Percentiles rank a stretch among this genome's conserved stretches.
Conservation (phyloP, 164 flowering plant genomes). For the Tinospora cordifolia region DNA sequence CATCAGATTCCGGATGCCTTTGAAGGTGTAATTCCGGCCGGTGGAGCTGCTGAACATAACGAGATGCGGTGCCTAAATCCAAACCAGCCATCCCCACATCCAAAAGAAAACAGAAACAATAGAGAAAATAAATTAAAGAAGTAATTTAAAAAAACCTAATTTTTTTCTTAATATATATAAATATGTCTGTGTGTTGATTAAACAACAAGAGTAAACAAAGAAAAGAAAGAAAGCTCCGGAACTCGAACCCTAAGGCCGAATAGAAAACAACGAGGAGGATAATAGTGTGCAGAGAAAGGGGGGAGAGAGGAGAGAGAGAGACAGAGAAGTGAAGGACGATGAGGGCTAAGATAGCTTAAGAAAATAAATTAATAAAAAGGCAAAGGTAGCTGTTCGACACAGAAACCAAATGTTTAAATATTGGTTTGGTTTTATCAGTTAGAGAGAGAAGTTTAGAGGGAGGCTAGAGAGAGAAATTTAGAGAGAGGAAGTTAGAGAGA, state of each 20-base stretch:
- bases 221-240: constrained; percentile 19
- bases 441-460: neutral
- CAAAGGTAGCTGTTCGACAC: constrained; percentile 33
- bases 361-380: constrained; percentile 18
- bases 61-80: constrained; percentile 74
- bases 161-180: neutral
- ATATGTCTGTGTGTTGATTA: constrained; percentile 15
- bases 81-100: constrained; percentile 64
- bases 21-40: constrained; percentile 43
- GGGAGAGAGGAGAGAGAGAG: neutral
- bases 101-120: constrained; percentile 24
- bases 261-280: constrained; percentile 12
- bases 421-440: constrained; percentile 11
- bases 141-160: constrained; percentile 5
- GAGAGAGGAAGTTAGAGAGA: neutral
- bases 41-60: constrained; percentile 42
- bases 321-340: constrained; percentile 18
- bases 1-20: constrained; percentile 27
- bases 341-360: constrained; percentile 11
- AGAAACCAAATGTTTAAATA: constrained; percentile 21
- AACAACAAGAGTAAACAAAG: constrained; percentile 6
- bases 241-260: constrained; percentile 31
- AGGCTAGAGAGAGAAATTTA: neutral
- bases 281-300: constrained; percentile 37
- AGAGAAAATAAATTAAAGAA: constrained; percentile 20